phyloP scores from a whole-genome alignment of 345 rosid genomes.

The Carallia pectinifolia region DNA sequence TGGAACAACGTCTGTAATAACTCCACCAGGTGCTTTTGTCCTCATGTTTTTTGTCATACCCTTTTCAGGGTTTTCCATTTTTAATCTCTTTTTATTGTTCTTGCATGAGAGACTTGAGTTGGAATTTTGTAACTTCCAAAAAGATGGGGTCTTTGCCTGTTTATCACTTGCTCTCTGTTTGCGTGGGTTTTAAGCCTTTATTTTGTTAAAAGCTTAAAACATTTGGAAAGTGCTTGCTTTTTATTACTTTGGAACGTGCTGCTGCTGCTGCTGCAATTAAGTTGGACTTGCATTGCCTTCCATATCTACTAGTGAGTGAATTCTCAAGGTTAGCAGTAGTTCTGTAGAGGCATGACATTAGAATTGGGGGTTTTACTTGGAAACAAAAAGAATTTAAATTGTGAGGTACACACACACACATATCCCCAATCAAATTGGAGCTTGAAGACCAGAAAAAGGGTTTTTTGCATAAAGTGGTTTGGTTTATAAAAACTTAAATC shows the following conservation, averaged over 20 bases:
- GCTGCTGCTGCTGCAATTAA: background rate
- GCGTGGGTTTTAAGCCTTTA: background rate
- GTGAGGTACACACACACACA: too few species aligned
- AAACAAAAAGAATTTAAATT: too few species aligned
- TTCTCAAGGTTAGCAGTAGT: background rate
- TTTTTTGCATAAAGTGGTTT: too few species aligned
- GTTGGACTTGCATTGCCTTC: background rate
- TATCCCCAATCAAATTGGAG: too few species aligned
- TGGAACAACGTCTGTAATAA: conserved; percentile 38
- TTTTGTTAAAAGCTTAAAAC: background rate
- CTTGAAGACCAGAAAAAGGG: too few species aligned
- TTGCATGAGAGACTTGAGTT: background rate
- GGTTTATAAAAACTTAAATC: too few species aligned
- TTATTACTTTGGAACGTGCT: background rate
- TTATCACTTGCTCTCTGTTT: background rate
- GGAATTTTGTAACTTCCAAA: background rate
- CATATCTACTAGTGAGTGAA: background rate
- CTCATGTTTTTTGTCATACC: conserved; percentile 2
- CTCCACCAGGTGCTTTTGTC: conserved; percentile 35
- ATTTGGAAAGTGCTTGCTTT: background rate
- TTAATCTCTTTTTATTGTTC: background rate
- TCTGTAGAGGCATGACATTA: too few species aligned
- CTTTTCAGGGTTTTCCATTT: conserved; percentile 15
- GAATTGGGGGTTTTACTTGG: too few species aligned
- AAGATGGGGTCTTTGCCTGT: background rate